Conservation (phyloP, 2,329 filamentous ascomycete species). For the Aureobasidium sp. region DNA sequence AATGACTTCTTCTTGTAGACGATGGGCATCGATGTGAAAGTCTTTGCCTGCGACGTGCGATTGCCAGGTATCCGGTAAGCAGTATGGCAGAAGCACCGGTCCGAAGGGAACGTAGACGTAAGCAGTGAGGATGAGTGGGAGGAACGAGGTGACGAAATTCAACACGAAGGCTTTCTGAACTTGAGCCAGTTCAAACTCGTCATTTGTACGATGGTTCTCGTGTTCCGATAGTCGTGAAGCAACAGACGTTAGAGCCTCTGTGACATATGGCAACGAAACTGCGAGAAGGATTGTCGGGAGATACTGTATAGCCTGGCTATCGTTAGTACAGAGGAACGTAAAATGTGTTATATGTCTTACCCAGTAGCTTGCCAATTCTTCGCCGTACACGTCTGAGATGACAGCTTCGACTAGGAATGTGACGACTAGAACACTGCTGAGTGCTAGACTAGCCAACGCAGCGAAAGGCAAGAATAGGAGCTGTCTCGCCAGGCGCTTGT, state of each 20-base stretch:
- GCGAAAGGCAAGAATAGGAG: not conserved
- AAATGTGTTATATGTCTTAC: not conserved
- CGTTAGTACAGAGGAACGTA: not conserved
- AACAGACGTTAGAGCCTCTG: not conserved
- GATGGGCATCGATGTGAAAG: not conserved
- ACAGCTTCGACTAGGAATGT: not conserved
- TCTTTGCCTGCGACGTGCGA: not conserved
- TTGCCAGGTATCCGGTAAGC: not conserved
- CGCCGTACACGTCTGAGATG: not conserved
- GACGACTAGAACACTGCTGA: not conserved
- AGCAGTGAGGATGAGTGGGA: not conserved
- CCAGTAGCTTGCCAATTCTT: not conserved
- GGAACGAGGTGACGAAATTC: not conserved
- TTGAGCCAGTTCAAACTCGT: conserved; percentile 1
- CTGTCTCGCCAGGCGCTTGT: not conserved
- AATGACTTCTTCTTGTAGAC: conserved; percentile 8
- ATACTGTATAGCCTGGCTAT: not conserved
- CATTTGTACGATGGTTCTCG: conserved; percentile 6
- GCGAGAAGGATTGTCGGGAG: not conserved
- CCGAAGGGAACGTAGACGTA: not conserved
- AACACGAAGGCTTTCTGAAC: not conserved
- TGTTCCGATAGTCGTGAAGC: not conserved
- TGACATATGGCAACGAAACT: not conserved
- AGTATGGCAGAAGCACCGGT: not conserved
- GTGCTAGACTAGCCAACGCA: not conserved